Percentiles rank a stretch among this genome's conserved stretches.
These are phyloP conservation scores for Reutealis trisperma DNA, from an alignment of 345 rosid genomes.

Conservation along the genomic window DNA sequence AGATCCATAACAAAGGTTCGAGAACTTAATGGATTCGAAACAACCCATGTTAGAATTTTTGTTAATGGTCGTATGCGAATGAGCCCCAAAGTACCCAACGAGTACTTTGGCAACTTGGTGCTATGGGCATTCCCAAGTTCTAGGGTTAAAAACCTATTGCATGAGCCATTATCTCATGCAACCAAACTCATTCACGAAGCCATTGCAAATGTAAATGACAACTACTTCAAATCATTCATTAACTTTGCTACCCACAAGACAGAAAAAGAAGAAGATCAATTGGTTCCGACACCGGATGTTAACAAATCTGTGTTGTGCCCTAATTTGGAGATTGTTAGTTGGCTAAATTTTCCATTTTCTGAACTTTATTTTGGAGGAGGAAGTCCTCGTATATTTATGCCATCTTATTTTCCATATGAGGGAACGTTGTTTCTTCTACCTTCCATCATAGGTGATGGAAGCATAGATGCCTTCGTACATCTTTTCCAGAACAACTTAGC, in stretches of 20 bases:
- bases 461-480: slow-evolving; percentile 32
- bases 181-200: slow-evolving; percentile 34
- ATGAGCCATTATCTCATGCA: slow-evolving; percentile 19
- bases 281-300: background rate
- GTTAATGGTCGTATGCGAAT: slow-evolving; percentile 28
- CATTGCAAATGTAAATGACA: slow-evolving; percentile 19
- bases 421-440: slow-evolving; percentile 33
- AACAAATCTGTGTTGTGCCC: slow-evolving; percentile 18
- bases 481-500: background rate
- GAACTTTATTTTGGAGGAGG: slow-evolving; percentile 36
- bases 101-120: slow-evolving; percentile 45
- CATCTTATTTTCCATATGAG: slow-evolving; percentile 26
- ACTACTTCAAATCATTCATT: slow-evolving; percentile 35
- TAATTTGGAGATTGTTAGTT: slow-evolving; percentile 34
- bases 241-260: slow-evolving; percentile 23
- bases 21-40: slow-evolving; percentile 13
- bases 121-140: slow-evolving; percentile 34
- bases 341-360: slow-evolving; percentile 38
- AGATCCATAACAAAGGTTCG: slow-evolving; percentile 33
- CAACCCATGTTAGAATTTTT: slow-evolving; percentile 22
- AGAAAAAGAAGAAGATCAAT: background rate
- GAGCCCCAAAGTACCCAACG: slow-evolving; percentile 27
- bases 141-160: slow-evolving; percentile 14
- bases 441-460: slow-evolving; percentile 29
- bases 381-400: slow-evolving; percentile 35